These are phyloP conservation scores for Boletus coccyginus DNA, from an alignment of 768 basidiomycete genomes.

Conservation along the genomic window DNA sequence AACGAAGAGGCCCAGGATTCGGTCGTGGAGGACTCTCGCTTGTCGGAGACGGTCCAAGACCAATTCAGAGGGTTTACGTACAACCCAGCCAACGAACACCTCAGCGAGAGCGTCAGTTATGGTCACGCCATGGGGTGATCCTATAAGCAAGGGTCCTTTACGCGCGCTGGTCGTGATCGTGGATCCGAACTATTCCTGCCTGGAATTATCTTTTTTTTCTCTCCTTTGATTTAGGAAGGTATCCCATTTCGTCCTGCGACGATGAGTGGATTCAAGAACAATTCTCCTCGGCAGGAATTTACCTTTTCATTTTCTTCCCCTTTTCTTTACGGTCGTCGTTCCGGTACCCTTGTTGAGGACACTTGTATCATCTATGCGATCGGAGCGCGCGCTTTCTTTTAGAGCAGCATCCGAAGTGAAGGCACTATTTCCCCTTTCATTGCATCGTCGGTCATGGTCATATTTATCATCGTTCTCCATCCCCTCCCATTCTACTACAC, in stretches of 20 bases:
- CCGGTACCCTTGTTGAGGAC: background rate
- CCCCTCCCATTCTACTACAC: background rate
- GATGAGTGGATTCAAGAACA: background rate
- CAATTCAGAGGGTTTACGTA: slow-evolving; percentile 93
- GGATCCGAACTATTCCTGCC: background rate
- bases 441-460: slow-evolving; percentile 19
- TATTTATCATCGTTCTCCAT: slow-evolving; percentile 8
- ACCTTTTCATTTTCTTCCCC: background rate
- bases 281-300: background rate
- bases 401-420: slow-evolving; percentile 1
- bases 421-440: slow-evolving; percentile 2
- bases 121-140: slow-evolving; percentile 33
- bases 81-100: slow-evolving; percentile 79
- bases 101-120: slow-evolving; percentile 81
- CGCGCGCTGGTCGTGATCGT: slow-evolving; percentile 20
- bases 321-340: background rate
- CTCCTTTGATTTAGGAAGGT: background rate
- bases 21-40: slow-evolving; percentile 87
- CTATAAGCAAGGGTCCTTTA: background rate
- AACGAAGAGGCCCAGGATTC: slow-evolving; percentile 94
- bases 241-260: background rate
- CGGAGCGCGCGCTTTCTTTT: background rate
- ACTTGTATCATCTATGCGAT: slow-evolving; percentile 7
- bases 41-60: slow-evolving; percentile 96
- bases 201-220: background rate